Conservation (phyloP, 2,329 filamentous ascomycete genomes). For the Metarhizium robertsii region DNA sequence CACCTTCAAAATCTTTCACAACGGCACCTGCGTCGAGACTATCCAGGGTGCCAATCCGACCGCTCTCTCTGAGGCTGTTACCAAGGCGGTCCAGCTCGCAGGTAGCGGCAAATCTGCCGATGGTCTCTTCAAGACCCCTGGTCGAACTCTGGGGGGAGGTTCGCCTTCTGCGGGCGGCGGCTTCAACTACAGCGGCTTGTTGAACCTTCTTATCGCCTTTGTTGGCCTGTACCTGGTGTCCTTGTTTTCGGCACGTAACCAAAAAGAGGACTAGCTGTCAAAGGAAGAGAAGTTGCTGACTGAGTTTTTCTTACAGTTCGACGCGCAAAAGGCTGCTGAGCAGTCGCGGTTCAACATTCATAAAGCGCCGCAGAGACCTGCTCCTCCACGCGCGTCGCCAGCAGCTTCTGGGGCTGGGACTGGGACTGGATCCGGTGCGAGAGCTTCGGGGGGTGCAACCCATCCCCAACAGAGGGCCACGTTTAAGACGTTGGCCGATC, state of each 20-base stretch:
- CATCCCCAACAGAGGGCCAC: conserved; percentile 21
- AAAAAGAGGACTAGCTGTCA: conserved; percentile 5
- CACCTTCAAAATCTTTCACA: conserved; percentile 87
- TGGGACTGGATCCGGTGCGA: conserved; percentile 1
- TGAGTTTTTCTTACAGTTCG: conserved; percentile 33
- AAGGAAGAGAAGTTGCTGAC: conserved; percentile 13
- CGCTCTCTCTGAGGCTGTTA: conserved; percentile 66
- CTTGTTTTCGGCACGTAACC: conserved; percentile 45
- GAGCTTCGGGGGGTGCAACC: conserved; percentile 15
- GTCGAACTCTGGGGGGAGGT: conserved; percentile 46
- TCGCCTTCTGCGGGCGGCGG: conserved; percentile 12
- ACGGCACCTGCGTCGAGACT: conserved; percentile 61
- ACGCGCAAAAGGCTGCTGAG: conserved; percentile 53
- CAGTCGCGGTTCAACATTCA: conserved; percentile 49
- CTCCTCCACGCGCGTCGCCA: not conserved
- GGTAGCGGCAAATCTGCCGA: conserved; percentile 32
- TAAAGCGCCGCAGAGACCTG: conserved; percentile 15
- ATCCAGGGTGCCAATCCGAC: conserved; percentile 74
- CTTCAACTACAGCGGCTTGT: conserved; percentile 30
- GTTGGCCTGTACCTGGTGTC: conserved; percentile 53
- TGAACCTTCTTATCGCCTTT: conserved; percentile 43
- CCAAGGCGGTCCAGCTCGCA: conserved; percentile 53
- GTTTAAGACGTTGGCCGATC: conserved; percentile 46
- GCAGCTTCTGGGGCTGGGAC: not conserved
- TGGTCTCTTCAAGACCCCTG: conserved; percentile 40